A percentile compares a stretch with the other conserved stretches of the same genome.
Evolutionary conservation across 2,329 filamentous ascomycete genomes (phyloP).

Genomic region (Thelonectria rubi): DNA sequence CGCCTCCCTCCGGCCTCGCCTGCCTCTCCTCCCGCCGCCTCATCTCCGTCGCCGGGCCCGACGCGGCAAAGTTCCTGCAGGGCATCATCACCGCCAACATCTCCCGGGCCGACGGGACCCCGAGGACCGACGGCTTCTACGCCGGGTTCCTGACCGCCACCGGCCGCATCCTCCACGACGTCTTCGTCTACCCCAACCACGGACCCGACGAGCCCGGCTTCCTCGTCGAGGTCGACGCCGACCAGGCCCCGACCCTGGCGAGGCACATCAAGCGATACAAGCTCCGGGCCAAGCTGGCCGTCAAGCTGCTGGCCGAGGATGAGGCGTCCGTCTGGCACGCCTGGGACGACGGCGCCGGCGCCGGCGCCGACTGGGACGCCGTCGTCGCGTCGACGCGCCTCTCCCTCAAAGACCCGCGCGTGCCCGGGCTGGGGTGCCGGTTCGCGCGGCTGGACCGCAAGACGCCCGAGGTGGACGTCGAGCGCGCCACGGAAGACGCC

Average conservation of each 20-base stretch:
- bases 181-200: slow-evolving; percentile 81
- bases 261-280: slow-evolving; percentile 87
- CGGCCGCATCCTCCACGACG: slow-evolving; percentile 86
- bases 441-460: slow-evolving; percentile 49
- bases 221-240: slow-evolving; percentile 84
- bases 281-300: slow-evolving; percentile 79
- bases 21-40: slow-evolving; percentile 78
- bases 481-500: slow-evolving; percentile 60
- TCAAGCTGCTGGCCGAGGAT: slow-evolving; percentile 70
- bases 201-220: slow-evolving; percentile 51
- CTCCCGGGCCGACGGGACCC: slow-evolving; percentile 49
- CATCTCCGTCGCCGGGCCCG: slow-evolving; percentile 80
- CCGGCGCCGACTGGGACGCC: slow-evolving; percentile 33
- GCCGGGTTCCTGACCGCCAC: slow-evolving; percentile 86
- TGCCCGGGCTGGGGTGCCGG: slow-evolving; percentile 65
- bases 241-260: slow-evolving; percentile 67
- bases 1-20: slow-evolving; percentile 59
- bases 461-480: slow-evolving; percentile 52
- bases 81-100: slow-evolving; percentile 78
- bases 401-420: slow-evolving; percentile 60
- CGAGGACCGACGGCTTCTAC: slow-evolving; percentile 69
- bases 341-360: slow-evolving; percentile 70
- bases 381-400: slow-evolving; percentile 42
- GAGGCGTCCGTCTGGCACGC: slow-evolving; percentile 77
- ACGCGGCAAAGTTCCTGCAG: slow-evolving; percentile 86